Conservation (phyloP, 2,329 filamentous ascomycete species). For the Aspergillus puulaauensis region DNA sequence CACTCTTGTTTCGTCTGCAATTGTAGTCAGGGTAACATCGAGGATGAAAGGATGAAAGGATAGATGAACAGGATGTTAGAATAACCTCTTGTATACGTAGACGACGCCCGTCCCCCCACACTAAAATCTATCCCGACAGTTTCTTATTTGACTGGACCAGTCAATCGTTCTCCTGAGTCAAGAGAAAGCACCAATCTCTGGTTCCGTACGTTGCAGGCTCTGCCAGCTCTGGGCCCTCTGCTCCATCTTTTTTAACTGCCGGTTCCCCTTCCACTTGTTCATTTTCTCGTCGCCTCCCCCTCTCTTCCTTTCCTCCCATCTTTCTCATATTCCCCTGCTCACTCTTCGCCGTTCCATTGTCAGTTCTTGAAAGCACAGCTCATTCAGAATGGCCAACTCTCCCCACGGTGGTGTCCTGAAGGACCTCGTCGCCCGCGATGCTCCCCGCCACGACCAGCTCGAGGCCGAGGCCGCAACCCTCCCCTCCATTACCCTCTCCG, state of each 20-base stretch:
- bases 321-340: conserved; percentile 1
- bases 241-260: conserved; percentile 10
- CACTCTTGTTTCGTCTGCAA: background rate
- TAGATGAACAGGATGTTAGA: conserved; percentile 1
- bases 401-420: conserved; percentile 94
- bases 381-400: conserved; percentile 48
- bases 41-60: background rate
- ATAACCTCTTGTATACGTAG: conserved; percentile 15
- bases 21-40: background rate
- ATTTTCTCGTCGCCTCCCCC: background rate
- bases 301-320: background rate
- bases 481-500: conserved; percentile 78
- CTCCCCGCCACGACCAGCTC: conserved; percentile 76
- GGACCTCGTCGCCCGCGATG: conserved; percentile 94
- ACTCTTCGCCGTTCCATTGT: conserved; percentile 9
- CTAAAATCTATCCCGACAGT: conserved; percentile 5
- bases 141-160: conserved; percentile 9
- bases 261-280: background rate
- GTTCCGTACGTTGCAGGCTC: conserved; percentile 3
- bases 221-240: conserved; percentile 4
- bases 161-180: conserved; percentile 7
- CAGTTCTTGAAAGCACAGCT: background rate
- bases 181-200: conserved; percentile 3
- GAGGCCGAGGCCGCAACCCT: conserved; percentile 80
- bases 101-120: background rate